A percentile compares a stretch with the other conserved stretches of the same genome.
These are phyloP conservation scores for Chlorella sorokiniana DNA, from an alignment of 139 green algal genomes.

Conservation along the genomic window DNA sequence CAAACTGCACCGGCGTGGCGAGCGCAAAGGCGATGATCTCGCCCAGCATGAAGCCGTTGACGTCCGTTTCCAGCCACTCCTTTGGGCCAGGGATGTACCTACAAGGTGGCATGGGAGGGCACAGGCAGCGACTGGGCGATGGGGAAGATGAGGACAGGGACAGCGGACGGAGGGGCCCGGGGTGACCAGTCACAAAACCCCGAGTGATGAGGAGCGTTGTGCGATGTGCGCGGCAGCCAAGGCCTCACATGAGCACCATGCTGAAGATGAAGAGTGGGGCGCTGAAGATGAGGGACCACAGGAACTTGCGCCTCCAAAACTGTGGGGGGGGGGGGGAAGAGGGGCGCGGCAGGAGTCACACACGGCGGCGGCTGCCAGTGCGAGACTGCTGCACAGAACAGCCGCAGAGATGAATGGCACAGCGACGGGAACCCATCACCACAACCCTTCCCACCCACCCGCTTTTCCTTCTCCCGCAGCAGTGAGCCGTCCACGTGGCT, in stretches of 20 bases:
- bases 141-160: too few species aligned
- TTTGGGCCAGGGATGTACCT: conserved; percentile 25
- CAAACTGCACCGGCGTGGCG: conserved; percentile 75
- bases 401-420: too few species aligned
- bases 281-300: conserved; percentile 66
- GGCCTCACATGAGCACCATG: conserved; percentile 24
- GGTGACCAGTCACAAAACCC: too few species aligned
- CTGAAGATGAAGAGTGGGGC: conserved; percentile 81
- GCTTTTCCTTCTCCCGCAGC: conserved; percentile 28
- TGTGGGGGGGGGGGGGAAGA: neutral
- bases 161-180: too few species aligned
- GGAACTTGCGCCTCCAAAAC: conserved; percentile 60
- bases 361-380: too few species aligned
- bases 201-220: too few species aligned
- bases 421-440: neutral
- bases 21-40: conserved; percentile 83
- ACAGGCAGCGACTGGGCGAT: too few species aligned
- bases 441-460: neutral
- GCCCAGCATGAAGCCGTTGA: conserved; percentile 70
- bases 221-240: neutral
- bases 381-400: too few species aligned
- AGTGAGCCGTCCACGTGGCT: neutral
- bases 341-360: neutral
- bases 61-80: conserved; percentile 34
- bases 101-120: too few species aligned